phyloP scores from a whole-genome alignment of 306 rosid genomes.

The Cicer cuneatum region DNA sequence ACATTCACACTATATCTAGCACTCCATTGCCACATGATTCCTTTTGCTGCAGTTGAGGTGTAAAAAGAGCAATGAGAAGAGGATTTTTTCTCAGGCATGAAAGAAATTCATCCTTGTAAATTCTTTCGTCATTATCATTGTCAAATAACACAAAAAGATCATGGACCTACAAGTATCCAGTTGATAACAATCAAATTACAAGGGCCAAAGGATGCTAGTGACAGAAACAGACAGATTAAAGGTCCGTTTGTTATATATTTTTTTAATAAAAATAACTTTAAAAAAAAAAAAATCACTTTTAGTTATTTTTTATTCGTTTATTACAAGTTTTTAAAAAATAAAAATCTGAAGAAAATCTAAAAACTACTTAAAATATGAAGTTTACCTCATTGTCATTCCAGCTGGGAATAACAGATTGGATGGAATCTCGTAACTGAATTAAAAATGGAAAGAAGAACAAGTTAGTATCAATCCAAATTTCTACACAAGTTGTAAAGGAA shows the following conservation, averaged over 20 bases:
- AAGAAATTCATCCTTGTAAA: slow-evolving; percentile 68
- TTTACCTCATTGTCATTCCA: slow-evolving; percentile 68
- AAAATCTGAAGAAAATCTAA: no score
- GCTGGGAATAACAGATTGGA: slow-evolving; percentile 59
- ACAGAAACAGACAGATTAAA: slow-evolving; percentile 11
- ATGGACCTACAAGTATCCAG: slow-evolving; percentile 61
- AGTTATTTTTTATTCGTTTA: no score
- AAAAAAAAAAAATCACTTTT: no score
- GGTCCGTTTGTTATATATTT: no score
- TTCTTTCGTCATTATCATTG: slow-evolving; percentile 60
- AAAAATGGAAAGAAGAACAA: slow-evolving; percentile 26
- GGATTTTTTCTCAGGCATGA: slow-evolving; percentile 73
- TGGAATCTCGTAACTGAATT: slow-evolving; percentile 65
- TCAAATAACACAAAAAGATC: slow-evolving; percentile 68
- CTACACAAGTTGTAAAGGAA: slow-evolving; percentile 2
- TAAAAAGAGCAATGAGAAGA: slow-evolving; percentile 77
- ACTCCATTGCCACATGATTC: slow-evolving; percentile 45
- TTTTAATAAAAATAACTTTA: no score
- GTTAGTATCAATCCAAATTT: slow-evolving; percentile 44
- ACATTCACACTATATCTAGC: slow-evolving; percentile 55
- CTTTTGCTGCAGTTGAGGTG: slow-evolving; percentile 52
- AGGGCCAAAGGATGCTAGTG: not conserved
- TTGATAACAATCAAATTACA: slow-evolving; percentile 10
- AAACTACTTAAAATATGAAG: no score
- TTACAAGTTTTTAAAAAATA: no score